phyloP scores from a whole-genome alignment of 2,329 filamentous ascomycete genomes.

The Shiraia sp. region DNA sequence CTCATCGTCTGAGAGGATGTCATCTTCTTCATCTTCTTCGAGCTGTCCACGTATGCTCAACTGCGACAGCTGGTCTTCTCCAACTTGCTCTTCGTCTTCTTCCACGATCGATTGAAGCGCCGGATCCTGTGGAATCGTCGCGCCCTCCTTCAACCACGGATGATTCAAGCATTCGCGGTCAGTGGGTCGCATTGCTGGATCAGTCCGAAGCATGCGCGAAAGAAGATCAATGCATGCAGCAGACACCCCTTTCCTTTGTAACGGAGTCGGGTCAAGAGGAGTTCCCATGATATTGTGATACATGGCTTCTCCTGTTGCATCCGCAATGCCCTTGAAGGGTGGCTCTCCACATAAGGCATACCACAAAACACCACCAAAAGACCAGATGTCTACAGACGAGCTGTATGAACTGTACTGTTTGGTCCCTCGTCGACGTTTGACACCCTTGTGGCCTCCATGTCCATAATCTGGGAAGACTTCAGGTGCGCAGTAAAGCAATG shows the following conservation, averaged over 20 bases:
- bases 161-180: conserved; percentile 71
- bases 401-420: conserved; percentile 69
- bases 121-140: conserved; percentile 41
- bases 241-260: conserved; percentile 65
- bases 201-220: conserved; percentile 75
- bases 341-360: conserved; percentile 78
- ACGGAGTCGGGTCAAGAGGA: conserved; percentile 66
- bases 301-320: conserved; percentile 77
- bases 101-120: conserved; percentile 48
- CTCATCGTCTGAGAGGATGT: conserved; percentile 37
- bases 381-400: conserved; percentile 95
- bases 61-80: conserved; percentile 43
- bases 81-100: conserved; percentile 66
- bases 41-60: conserved; percentile 58
- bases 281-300: conserved; percentile 85
- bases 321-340: conserved; percentile 78
- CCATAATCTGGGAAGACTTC: conserved; percentile 89
- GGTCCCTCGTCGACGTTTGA: conserved; percentile 63
- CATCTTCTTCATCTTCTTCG: conserved; percentile 30
- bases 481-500: conserved; percentile 91
- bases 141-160: conserved; percentile 69
- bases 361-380: conserved; percentile 88
- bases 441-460: conserved; percentile 65
- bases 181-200: conserved; percentile 76
- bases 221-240: conserved; percentile 74